Evolutionary conservation across 129 eudicot genomes (phyloP).

Genomic region (Helianthus tuberosus): DNA sequence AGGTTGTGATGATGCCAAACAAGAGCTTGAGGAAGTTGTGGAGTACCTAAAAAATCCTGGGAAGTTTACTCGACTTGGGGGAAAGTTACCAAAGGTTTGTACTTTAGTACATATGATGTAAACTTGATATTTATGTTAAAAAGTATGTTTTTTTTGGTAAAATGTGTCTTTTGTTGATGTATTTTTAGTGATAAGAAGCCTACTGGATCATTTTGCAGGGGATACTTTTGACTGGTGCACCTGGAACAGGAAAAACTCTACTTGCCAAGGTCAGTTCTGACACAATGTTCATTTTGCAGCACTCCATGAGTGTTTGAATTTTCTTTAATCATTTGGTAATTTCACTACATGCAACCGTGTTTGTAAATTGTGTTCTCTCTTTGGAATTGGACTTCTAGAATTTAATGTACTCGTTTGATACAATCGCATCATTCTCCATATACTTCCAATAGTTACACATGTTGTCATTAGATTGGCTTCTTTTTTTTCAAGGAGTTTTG

Average conservation of each 20-base stretch:
- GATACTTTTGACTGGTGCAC: constrained; percentile 96
- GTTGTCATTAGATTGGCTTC: not conserved
- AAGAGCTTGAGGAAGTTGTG: constrained; percentile 92
- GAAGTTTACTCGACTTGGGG: constrained; percentile 95
- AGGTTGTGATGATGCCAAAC: constrained; percentile 94
- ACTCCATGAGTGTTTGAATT: not conserved
- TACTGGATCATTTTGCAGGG: constrained; percentile 56
- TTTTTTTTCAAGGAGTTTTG: not conserved
- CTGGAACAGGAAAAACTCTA: constrained; percentile 98
- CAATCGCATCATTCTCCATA: not conserved
- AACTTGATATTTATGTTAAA: not conserved
- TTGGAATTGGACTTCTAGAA: not conserved
- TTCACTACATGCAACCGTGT: not conserved
- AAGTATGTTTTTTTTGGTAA: not conserved
- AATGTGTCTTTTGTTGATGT: not conserved
- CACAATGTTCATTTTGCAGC: not conserved
- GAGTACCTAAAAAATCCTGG: constrained; percentile 85
- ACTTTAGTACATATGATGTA: not conserved
- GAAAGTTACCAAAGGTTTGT: constrained; percentile 95
- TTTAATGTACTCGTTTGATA: not conserved
- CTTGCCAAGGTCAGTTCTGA: constrained; percentile 79
- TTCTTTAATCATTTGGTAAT: not conserved
- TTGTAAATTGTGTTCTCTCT: not conserved
- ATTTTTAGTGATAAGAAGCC: constrained; percentile 12
- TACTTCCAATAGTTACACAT: not conserved